Base-by-base conservation (phyloP, 768 basidiomycete genomes). In the Dacryopinax primogenitus region DNA sequence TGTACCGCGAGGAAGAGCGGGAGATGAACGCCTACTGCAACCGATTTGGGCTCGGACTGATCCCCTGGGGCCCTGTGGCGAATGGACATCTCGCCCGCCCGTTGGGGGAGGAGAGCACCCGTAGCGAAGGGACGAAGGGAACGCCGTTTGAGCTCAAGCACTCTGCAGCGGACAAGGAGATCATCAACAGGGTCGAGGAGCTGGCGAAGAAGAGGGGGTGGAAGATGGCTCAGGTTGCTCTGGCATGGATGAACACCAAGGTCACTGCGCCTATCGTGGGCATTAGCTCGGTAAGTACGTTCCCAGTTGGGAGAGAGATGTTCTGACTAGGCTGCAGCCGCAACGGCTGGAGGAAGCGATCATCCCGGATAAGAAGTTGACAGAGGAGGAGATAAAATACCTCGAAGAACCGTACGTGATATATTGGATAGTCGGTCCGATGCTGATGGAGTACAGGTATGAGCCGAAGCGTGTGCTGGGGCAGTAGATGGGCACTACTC, bases 181-280 rank as follows among this genome's bases (percentile, higher is more conserved):
- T 80, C 69, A 74, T 79, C 69, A 69, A 66, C 26, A 74, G 78
- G 15, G 77, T 81, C 3, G 74, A 79, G 68, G 73, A 77, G 62
- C 67, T 81, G 16, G 75, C 81, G 2, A 73, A 74, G 65, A 77
- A 77, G 68, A 74, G 74, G 45, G 74, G 71, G 0, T 70, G 76
- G 64, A 73, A 73, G 63, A 82, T 81, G 81, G 73, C 74, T 7
- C 79, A 81, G 66, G 74, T 81, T 33, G 79, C 80, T 7, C 66
- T 81, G 1, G 76, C 77, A 2, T 81, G 81, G 80, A 65, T 73
- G 0, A 44, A 72, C 1, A 51, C 70, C 30, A 81, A 81, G 69
- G 75, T 79, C 2, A 69, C 75, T 1, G 78, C 77, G 21, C 81
- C 81, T 0, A 81, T 81, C 66, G 74, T 80, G 9, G 79, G 80